Evolutionary conservation across 306 rosid genomes (phyloP), one percentile per base, ranked within the genome.

Genomic region (Echinosophora koreensis): DNA sequence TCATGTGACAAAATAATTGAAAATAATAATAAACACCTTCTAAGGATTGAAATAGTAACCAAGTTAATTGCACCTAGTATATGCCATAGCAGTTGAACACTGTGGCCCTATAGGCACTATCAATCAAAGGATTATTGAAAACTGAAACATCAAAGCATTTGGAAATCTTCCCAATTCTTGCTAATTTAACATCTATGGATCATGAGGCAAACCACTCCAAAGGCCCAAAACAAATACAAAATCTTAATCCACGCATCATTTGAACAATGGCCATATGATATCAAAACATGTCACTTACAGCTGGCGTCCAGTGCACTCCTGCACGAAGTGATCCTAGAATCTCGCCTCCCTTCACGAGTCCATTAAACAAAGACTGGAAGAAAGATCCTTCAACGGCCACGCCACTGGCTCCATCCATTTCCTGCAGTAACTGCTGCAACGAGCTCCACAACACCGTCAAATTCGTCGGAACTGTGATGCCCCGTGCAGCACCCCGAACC

Each of bases 251-350:
- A 61, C 14, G 32, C 10, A 72, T 52, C 50, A 42, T 39, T 39
- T 62, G 42, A 72, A 57, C 32, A 68, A 52, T 70, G 69, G 18
- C 32, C 18, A 74, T 67, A 10, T 50, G 28, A 72, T 60, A 51
- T 52, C 15, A 67, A 67, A 81, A 62, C 58, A 81, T 74, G 84
- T 58, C 55, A 86, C 96, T 78, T 88, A 96, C 99, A 84, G 91
- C 89, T 2, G 99, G 99, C 11, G 98, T 96, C 99, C 99, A 96
- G 78, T 92, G 94, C 60, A 92, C 91, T 83, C 99, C 99, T 8
- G 98, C 94, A 17, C 98, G 99, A 77, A 96, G 86, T 47, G 94
- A 91, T 54, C 99, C 99, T 38, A 87, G 88, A 82, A 96, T 83
- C 85, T 89, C 85, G 5, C 89, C 92, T 79, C 89, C 93, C 90